These are phyloP conservation scores for Sequoiadendron giganteum DNA, from an alignment of 75 land plant genomes.

Conservation along the genomic window DNA sequence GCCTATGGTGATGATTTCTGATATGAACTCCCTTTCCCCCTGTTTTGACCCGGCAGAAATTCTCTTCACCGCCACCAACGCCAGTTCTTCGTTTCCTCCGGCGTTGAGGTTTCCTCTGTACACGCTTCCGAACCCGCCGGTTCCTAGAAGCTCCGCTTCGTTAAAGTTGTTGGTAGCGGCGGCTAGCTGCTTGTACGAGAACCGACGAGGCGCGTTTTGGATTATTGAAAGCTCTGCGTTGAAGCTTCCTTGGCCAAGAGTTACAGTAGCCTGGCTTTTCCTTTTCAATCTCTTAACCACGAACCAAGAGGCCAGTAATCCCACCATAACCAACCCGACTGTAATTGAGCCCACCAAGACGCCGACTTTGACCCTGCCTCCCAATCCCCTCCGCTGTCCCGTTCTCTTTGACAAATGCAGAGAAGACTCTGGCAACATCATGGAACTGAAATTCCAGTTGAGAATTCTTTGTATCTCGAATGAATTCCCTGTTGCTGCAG, in stretches of 20 bases:
- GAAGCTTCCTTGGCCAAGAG: background rate
- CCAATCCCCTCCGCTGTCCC: background rate
- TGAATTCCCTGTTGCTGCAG: background rate
- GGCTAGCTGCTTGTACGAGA: constrained; percentile 22
- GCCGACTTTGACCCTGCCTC: background rate
- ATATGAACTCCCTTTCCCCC: constrained; percentile 48
- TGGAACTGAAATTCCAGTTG: background rate
- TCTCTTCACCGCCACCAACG: constrained; percentile 37
- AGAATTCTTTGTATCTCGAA: background rate
- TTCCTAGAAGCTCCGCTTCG: constrained; percentile 27
- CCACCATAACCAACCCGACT: background rate
- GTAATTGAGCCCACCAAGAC: no score
- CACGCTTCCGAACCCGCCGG: constrained; percentile 46
- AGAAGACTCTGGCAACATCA: background rate
- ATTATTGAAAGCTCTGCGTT: background rate
- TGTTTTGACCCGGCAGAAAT: constrained; percentile 23
- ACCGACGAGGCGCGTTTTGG: constrained; percentile 13
- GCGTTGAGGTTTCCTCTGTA: constrained; percentile 28
- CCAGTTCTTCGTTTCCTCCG: background rate
- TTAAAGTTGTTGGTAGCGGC: constrained; percentile 33
- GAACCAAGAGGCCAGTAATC: background rate
- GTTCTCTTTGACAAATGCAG: background rate
- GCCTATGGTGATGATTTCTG: constrained; percentile 43
- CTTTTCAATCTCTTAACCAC: background rate
- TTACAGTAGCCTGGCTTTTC: background rate